Percentiles rank a stretch among this genome's conserved stretches.
Evolutionary conservation across 2,329 filamentous ascomycete species (phyloP).

Genomic region (Tolypocladium ovalisporum): DNA sequence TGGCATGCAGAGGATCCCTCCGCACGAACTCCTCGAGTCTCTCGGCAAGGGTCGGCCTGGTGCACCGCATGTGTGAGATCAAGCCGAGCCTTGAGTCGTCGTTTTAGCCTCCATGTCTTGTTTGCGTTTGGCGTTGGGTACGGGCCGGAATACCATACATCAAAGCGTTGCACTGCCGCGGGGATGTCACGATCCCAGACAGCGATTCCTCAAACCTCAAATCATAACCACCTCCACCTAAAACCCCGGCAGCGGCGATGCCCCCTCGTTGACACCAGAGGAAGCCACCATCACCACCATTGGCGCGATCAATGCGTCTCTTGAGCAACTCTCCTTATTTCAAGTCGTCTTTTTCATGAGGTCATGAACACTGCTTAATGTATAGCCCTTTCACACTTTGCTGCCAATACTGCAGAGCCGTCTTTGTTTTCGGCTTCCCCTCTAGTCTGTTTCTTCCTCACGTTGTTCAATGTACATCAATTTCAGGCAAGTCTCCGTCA

Average conservation of each 20-base stretch:
- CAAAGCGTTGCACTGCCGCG: background rate
- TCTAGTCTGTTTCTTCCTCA: constrained; percentile 2
- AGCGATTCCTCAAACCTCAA: background rate
- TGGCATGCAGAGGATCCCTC: constrained; percentile 49
- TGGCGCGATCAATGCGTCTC: constrained; percentile 3
- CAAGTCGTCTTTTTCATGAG: constrained; percentile 17
- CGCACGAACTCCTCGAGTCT: constrained; percentile 46
- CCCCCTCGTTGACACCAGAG: background rate
- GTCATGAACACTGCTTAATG: constrained; percentile 23
- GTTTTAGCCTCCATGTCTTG: constrained; percentile 16
- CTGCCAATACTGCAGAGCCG: background rate
- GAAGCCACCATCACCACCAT: background rate
- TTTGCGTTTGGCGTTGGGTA: constrained; percentile 25
- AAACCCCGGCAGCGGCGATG: background rate
- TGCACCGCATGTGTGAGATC: constrained; percentile 37
- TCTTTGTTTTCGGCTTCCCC: constrained; percentile 5
- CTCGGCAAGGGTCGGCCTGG: constrained; percentile 33
- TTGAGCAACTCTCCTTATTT: constrained; percentile 6
- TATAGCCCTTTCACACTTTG: constrained; percentile 12
- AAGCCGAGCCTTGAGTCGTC: constrained; percentile 7
- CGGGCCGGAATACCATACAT: constrained; percentile 12
- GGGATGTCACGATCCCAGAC: background rate
- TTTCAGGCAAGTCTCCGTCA: constrained; percentile 15
- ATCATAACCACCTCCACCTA: background rate
- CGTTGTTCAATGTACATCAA: constrained; percentile 19